A percentile compares a stretch with the other conserved stretches of the same genome.
These are phyloP conservation scores for Aspergillus carbonarius DNA, from an alignment of 2,329 filamentous ascomycete species.

Conservation along the genomic window DNA sequence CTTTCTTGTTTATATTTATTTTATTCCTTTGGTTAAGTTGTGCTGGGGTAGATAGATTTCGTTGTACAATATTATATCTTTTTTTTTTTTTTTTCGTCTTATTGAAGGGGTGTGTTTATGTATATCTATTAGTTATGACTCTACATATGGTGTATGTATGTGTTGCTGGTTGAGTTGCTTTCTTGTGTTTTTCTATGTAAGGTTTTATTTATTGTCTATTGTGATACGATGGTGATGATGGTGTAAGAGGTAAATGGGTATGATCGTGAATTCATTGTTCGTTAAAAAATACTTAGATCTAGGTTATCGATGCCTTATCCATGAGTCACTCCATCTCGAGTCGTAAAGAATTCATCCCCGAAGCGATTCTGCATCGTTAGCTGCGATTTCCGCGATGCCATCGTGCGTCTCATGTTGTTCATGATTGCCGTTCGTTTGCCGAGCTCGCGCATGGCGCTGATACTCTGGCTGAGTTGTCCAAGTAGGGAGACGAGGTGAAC, in stretches of 20 bases:
- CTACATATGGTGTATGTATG: too few relatives aligned
- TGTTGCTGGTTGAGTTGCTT: background rate
- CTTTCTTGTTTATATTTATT: background rate
- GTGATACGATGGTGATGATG: too few relatives aligned
- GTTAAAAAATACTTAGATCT: background rate
- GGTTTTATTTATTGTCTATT: too few relatives aligned
- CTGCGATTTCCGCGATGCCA: slow-evolving; percentile 23
- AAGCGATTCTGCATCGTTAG: slow-evolving; percentile 24
- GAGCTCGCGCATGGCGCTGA: slow-evolving; percentile 68
- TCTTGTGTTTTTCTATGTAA: too few relatives aligned
- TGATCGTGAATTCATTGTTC: background rate
- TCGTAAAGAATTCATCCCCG: slow-evolving; percentile 28
- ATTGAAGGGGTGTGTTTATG: too few relatives aligned
- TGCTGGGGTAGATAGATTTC: background rate
- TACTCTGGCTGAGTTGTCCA: slow-evolving; percentile 69
- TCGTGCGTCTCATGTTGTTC: slow-evolving; percentile 41
- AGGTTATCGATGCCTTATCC: background rate
- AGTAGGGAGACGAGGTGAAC: slow-evolving; percentile 76
- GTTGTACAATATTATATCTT: background rate
- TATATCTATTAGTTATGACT: too few relatives aligned
- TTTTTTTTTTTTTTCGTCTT: background rate
- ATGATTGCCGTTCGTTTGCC: slow-evolving; percentile 71
- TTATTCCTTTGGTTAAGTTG: background rate
- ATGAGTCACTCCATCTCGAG: slow-evolving; percentile 17
- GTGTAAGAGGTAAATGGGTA: background rate